Evolutionary conservation across 2,329 filamentous ascomycete species (phyloP).

Genomic region (Macrophomina pseudophaseolina): DNA sequence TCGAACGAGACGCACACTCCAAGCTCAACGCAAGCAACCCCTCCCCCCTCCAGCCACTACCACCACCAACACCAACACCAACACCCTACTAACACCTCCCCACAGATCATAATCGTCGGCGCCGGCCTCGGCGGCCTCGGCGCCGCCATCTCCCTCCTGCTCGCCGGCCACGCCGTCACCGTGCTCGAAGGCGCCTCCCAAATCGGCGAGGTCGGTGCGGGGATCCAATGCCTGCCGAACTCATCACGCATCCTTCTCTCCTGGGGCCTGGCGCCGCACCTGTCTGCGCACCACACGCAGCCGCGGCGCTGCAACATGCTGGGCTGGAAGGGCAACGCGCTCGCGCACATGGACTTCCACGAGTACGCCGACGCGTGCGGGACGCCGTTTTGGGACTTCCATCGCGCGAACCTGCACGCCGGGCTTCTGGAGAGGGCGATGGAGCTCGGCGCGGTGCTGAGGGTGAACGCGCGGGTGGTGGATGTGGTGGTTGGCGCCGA

Average conservation of each 20-base stretch:
- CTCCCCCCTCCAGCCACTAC: too few species aligned
- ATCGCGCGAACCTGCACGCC: slow-evolving; percentile 58
- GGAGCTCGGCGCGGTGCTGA: slow-evolving; percentile 55
- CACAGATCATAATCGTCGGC: slow-evolving; percentile 59
- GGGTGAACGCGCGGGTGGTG: slow-evolving; percentile 51
- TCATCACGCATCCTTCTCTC: slow-evolving; percentile 53
- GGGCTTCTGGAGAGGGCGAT: slow-evolving; percentile 54
- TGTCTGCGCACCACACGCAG: slow-evolving; percentile 51
- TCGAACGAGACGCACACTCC: slow-evolving; percentile 33
- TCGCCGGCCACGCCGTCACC: slow-evolving; percentile 54
- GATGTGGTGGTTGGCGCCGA: slow-evolving; percentile 50
- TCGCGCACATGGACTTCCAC: slow-evolving; percentile 57
- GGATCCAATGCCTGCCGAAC: slow-evolving; percentile 59
- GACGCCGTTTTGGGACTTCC: slow-evolving; percentile 60
- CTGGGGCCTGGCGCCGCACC: slow-evolving; percentile 54
- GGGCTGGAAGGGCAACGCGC: slow-evolving; percentile 58
- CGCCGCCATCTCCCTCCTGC: slow-evolving; percentile 53
- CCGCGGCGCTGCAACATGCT: slow-evolving; percentile 54
- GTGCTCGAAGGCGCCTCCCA: slow-evolving; percentile 55
- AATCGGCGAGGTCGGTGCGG: slow-evolving; percentile 57
- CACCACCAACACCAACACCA: background rate
- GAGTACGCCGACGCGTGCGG: slow-evolving; percentile 48
- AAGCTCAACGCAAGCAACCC: slow-evolving; percentile 36
- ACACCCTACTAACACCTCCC: background rate
- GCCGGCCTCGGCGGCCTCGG: slow-evolving; percentile 62